These are phyloP conservation scores for Sporothrix pallida DNA, from an alignment of 2,329 filamentous ascomycete species.

Conservation along the genomic window DNA sequence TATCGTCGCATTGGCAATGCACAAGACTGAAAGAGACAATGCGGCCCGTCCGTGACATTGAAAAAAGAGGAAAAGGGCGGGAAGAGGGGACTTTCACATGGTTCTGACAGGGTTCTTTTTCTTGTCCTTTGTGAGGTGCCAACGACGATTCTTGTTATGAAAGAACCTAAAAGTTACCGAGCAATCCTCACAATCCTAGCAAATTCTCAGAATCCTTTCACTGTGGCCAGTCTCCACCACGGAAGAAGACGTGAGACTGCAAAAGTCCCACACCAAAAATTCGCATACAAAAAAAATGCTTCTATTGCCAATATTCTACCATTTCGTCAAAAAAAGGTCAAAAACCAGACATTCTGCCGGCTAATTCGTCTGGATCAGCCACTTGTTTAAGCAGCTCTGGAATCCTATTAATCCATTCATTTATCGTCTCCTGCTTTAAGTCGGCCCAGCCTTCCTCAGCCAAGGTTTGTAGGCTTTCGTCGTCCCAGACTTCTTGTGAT, in stretches of 20 bases:
- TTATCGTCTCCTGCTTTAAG: background rate
- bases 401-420: background rate
- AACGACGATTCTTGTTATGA: too few species aligned
- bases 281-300: too few species aligned
- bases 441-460: background rate
- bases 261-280: too few species aligned
- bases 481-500: too few species aligned
- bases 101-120: background rate
- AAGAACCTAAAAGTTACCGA: background rate
- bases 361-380: background rate
- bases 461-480: background rate
- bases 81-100: slow-evolving; percentile 8
- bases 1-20: background rate
- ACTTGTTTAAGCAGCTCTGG: background rate
- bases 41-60: too few species aligned
- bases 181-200: background rate
- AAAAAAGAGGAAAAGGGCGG: background rate
- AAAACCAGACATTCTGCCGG: background rate
- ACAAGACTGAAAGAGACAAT: background rate
- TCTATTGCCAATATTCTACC: too few species aligned
- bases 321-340: background rate
- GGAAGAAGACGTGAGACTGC: too few species aligned
- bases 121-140: too few species aligned
- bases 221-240: too few species aligned
- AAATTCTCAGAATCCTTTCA: background rate